phyloP scores from a whole-genome alignment of 2,329 filamentous ascomycete species.

The Epichloe sibirici region DNA sequence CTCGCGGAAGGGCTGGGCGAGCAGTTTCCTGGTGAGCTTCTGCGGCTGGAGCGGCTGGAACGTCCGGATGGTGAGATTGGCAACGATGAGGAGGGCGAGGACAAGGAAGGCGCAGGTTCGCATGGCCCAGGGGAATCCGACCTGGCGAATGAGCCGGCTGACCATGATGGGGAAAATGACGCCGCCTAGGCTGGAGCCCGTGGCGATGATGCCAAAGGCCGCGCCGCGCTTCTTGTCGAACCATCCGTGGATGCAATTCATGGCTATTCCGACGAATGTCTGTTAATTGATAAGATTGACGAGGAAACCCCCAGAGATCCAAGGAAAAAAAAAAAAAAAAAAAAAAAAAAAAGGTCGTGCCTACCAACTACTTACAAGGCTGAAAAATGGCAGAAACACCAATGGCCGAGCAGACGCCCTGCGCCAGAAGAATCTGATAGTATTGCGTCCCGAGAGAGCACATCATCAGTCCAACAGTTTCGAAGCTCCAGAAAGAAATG shows the following conservation, averaged over 20 bases:
- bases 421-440: constrained; percentile 23
- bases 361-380: constrained; percentile 7
- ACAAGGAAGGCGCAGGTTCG: constrained; percentile 15
- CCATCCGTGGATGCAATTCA: constrained; percentile 14
- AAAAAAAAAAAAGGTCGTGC: not conserved
- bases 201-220: constrained; percentile 15
- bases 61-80: constrained; percentile 16
- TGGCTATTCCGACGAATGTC: constrained; percentile 3
- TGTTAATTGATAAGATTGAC: not conserved
- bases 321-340: not conserved
- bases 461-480: constrained; percentile 37
- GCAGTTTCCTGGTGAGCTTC: constrained; percentile 1
- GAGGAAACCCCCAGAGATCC: not conserved
- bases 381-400: constrained; percentile 17
- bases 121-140: constrained; percentile 22
- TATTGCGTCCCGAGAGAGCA: constrained; percentile 29
- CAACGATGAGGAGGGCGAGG: constrained; percentile 18
- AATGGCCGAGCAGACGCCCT: constrained; percentile 20
- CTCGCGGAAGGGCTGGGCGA: constrained; percentile 20
- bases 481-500: not conserved
- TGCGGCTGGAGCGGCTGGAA: constrained; percentile 11
- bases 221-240: constrained; percentile 13
- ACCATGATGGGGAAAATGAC: constrained; percentile 23
- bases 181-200: constrained; percentile 19
- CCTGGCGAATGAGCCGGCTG: constrained; percentile 14